A percentile compares a stretch with the other conserved stretches of the same genome.
Evolutionary conservation across 1,284 basidiomycete species (phyloP).

Genomic region (Microbotryum scabiosae): DNA sequence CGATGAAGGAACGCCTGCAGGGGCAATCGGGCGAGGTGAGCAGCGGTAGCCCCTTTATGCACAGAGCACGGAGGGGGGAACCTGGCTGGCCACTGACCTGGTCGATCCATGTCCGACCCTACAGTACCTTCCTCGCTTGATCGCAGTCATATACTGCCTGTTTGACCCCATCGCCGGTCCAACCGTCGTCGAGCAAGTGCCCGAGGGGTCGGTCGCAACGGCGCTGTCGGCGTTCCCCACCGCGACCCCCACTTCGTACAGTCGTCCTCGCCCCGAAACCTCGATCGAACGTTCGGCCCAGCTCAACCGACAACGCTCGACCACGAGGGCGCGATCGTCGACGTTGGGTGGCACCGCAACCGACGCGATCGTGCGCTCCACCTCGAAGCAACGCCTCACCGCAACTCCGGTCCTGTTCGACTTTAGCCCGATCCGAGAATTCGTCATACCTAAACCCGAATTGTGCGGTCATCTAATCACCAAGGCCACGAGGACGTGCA

Average conservation of each 20-base stretch:
- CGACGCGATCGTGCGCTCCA: conserved; percentile 7
- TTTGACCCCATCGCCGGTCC: conserved; percentile 75
- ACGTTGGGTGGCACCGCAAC: conserved; percentile 2
- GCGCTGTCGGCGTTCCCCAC: conserved; percentile 22
- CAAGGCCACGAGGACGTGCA: conserved; percentile 54
- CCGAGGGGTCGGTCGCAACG: conserved; percentile 63
- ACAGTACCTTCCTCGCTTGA: conserved; percentile 11
- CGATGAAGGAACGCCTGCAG: conserved; percentile 11
- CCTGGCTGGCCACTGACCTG: too few species aligned
- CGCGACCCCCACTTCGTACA: not conserved
- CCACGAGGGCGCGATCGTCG: conserved; percentile 5
- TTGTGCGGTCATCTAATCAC: conserved; percentile 82
- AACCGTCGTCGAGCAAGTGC: conserved; percentile 79
- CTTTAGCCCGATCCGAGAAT: conserved; percentile 84
- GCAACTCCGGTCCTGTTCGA: conserved; percentile 58
- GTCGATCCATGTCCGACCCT: not conserved
- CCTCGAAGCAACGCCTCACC: conserved; percentile 8
- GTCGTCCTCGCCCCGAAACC: not conserved
- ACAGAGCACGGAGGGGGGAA: too few species aligned
- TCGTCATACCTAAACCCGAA: conserved; percentile 79
- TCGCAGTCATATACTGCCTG: conserved; percentile 59
- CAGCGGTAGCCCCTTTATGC: conserved; percentile 10
- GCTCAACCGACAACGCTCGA: not conserved
- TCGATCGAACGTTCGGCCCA: too few species aligned
- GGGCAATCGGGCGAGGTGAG: conserved; percentile 18